Conservation (phyloP, 2,329 filamentous ascomycete genomes). For the Amauroascus niger region DNA sequence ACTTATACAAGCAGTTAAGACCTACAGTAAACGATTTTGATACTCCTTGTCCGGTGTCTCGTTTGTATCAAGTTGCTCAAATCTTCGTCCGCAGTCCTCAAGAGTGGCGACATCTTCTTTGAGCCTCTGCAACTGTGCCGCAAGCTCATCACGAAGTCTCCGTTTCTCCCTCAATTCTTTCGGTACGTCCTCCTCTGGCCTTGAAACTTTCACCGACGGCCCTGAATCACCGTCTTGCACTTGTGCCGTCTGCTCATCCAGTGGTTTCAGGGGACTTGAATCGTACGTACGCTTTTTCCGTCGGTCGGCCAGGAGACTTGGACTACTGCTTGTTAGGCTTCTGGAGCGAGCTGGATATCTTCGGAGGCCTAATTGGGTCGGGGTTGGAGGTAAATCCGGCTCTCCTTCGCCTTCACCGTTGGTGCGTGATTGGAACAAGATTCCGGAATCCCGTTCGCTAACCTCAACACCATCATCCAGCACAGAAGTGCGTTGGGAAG, state of each 20-base stretch:
- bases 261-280: slow-evolving; percentile 27
- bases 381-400: slow-evolving; percentile 52
- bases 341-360: slow-evolving; percentile 26
- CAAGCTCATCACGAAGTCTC: slow-evolving; percentile 44
- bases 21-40: slow-evolving; percentile 29
- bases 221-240: slow-evolving; percentile 13
- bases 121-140: slow-evolving; percentile 48
- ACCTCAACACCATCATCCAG: neutral
- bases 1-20: slow-evolving; percentile 6
- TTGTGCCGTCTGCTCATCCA: slow-evolving; percentile 17
- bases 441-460: neutral
- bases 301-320: slow-evolving; percentile 26
- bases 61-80: slow-evolving; percentile 33
- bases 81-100: slow-evolving; percentile 49
- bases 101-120: slow-evolving; percentile 51
- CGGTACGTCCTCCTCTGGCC: slow-evolving; percentile 17
- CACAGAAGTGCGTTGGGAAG: neutral
- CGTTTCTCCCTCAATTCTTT: slow-evolving; percentile 39
- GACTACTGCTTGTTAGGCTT: slow-evolving; percentile 31
- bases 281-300: slow-evolving; percentile 20
- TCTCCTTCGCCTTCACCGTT: slow-evolving; percentile 38
- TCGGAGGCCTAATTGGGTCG: slow-evolving; percentile 33
- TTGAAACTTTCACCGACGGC: slow-evolving; percentile 5
- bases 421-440: neutral
- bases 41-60: slow-evolving; percentile 29